These are phyloP conservation scores for Discostella pseudostelligera DNA, from an alignment of 108 stramenopile species.

Conservation along the genomic window DNA sequence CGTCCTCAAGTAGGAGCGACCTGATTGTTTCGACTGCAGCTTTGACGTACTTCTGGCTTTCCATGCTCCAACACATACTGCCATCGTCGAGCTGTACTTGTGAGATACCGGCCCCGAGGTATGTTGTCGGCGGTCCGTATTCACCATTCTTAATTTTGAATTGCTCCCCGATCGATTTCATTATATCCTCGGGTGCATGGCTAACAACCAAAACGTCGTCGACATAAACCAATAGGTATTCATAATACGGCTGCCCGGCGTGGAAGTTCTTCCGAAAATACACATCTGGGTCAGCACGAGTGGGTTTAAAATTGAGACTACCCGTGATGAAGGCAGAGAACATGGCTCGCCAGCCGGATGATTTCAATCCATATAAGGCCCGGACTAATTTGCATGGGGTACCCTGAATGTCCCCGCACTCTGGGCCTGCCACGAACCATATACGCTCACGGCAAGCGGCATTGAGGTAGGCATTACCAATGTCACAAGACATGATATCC, in stretches of 20 bases:
- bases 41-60: slow-evolving; percentile 7
- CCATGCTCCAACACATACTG: neutral
- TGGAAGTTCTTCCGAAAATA: too few species aligned
- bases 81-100: slow-evolving; percentile 7
- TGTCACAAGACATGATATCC: slow-evolving; percentile 42
- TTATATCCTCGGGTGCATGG: slow-evolving; percentile 7
- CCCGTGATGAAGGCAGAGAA: too few species aligned
- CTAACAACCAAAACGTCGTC: slow-evolving; percentile 13
- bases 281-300: too few species aligned
- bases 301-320: too few species aligned
- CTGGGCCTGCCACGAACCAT: neutral
- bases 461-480: slow-evolving; percentile 50
- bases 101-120: slow-evolving; percentile 13
- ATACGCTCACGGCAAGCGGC: slow-evolving; percentile 33
- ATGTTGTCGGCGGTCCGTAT: slow-evolving; percentile 8
- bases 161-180: slow-evolving; percentile 10
- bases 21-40: slow-evolving; percentile 12
- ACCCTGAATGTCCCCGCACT: neutral
- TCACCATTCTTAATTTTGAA: slow-evolving; percentile 17
- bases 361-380: too few species aligned
- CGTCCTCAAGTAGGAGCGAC: slow-evolving; percentile 10
- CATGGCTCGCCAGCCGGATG: too few species aligned
- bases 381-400: too few species aligned
- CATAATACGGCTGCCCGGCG: too few species aligned
- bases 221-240: too few species aligned